Conservation (phyloP, 1,284 basidiomycete genomes). For the Trichosporon sp. region DNA sequence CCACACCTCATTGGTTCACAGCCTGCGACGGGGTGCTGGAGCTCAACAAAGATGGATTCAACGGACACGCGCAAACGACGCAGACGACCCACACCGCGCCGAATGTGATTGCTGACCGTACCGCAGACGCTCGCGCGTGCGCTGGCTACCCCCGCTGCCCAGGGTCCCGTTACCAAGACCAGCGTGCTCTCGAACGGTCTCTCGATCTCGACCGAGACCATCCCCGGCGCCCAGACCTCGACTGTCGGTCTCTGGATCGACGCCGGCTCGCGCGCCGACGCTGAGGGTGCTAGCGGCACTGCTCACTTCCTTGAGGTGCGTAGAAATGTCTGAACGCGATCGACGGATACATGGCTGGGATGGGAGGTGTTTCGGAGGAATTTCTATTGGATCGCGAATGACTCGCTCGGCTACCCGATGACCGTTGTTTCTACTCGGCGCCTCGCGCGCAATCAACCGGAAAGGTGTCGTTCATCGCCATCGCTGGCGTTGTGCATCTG, state of each 20-base stretch:
- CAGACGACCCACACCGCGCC: neutral
- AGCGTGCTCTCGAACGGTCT: slow-evolving; percentile 86
- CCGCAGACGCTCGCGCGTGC: slow-evolving; percentile 36
- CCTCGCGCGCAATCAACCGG: neutral
- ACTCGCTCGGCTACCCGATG: neutral
- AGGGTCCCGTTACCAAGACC: slow-evolving; percentile 74
- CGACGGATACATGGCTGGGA: neutral
- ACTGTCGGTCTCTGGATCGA: slow-evolving; percentile 99
- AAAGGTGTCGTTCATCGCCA: neutral
- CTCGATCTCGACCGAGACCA: slow-evolving; percentile 87
- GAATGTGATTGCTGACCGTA: slow-evolving; percentile 1
- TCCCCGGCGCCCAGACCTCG: slow-evolving; percentile 91
- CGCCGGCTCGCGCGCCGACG: slow-evolving; percentile 94
- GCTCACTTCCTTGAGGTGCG: slow-evolving; percentile 94
- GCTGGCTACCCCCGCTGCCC: slow-evolving; percentile 52
- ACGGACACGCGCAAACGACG: neutral
- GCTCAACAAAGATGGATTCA: neutral
- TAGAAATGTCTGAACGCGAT: slow-evolving; percentile 11
- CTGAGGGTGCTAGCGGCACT: slow-evolving; percentile 86
- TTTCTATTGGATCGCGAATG: slow-evolving; percentile 5
- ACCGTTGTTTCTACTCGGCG: neutral
- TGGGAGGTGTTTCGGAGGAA: slow-evolving; percentile 4
- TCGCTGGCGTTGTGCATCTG: neutral
- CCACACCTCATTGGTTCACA: slow-evolving; percentile 4
- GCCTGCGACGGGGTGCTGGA: neutral